Evolutionary conservation across 1,284 basidiomycete genomes (phyloP).

Genomic region (Apiotrichum montevideense): DNA sequence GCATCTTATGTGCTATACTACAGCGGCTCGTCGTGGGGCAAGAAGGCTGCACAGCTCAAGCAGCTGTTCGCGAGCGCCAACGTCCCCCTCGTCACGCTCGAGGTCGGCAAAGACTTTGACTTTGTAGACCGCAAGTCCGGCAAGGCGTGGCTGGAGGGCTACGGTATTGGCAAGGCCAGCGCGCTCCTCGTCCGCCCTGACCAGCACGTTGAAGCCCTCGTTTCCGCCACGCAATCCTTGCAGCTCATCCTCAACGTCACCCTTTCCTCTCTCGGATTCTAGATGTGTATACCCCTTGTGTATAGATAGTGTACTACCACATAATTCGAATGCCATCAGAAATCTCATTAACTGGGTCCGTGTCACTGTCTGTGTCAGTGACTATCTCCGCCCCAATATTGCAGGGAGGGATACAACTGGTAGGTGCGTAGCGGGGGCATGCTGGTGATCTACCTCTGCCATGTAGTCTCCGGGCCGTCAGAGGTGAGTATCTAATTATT

Average conservation of each 20-base stretch:
- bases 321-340: no score
- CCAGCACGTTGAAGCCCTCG: conserved; percentile 19
- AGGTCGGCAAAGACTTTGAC: conserved; percentile 19
- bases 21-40: conserved; percentile 10
- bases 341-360: no score
- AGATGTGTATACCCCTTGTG: not conserved
- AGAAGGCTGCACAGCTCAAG: conserved; percentile 7
- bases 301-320: conserved; percentile 4
- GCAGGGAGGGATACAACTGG: no score
- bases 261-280: conserved; percentile 2
- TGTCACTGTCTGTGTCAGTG: no score
- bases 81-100: conserved; percentile 4
- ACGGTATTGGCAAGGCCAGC: conserved; percentile 10
- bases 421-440: no score
- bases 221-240: not conserved
- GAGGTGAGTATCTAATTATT: no score
- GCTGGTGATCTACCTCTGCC: no score
- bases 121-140: conserved; percentile 17
- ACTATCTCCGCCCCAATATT: no score
- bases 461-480: no score
- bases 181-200: conserved; percentile 19
- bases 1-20: conserved; percentile 14
- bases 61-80: conserved; percentile 1
- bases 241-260: not conserved
- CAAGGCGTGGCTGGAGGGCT: conserved; percentile 16